phyloP scores from a whole-genome alignment of 768 basidiomycete species.

The Pleurotus djamor region DNA sequence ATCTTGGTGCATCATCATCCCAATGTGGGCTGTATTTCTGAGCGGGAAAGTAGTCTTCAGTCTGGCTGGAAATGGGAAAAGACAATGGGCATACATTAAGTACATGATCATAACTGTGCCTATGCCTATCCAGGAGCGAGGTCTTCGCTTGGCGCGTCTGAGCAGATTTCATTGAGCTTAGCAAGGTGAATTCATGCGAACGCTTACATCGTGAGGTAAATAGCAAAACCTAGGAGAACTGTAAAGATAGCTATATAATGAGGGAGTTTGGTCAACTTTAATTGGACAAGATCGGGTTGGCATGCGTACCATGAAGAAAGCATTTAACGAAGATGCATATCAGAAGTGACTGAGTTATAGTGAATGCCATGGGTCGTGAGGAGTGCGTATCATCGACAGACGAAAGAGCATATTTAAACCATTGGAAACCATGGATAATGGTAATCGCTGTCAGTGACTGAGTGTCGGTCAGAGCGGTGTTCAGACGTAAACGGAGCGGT shows the following conservation, averaged over 20 bases:
- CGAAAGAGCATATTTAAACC: background rate
- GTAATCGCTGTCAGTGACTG: no score
- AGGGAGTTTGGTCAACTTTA: background rate
- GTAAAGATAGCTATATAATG: background rate
- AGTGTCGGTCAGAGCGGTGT: no score
- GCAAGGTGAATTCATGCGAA: background rate
- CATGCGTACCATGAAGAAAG: background rate
- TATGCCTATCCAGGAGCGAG: background rate
- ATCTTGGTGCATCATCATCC: background rate
- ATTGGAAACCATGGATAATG: no score
- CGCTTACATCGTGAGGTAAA: background rate
- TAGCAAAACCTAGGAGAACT: background rate
- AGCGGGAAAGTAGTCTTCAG: background rate
- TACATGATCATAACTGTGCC: background rate
- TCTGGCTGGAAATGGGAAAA: background rate
- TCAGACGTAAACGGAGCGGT: no score
- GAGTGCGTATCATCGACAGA: background rate
- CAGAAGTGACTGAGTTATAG: background rate
- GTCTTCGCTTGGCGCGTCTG: background rate
- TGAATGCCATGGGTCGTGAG: background rate
- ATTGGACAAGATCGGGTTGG: background rate
- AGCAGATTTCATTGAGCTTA: background rate
- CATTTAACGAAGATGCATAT: background rate
- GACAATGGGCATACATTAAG: background rate
- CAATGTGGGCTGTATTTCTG: background rate